A percentile compares a stretch with the other conserved stretches of the same genome.
These are phyloP conservation scores for Phialemoniopsis sp. DNA, from an alignment of 2,329 filamentous ascomycete genomes.

Conservation along the genomic window DNA sequence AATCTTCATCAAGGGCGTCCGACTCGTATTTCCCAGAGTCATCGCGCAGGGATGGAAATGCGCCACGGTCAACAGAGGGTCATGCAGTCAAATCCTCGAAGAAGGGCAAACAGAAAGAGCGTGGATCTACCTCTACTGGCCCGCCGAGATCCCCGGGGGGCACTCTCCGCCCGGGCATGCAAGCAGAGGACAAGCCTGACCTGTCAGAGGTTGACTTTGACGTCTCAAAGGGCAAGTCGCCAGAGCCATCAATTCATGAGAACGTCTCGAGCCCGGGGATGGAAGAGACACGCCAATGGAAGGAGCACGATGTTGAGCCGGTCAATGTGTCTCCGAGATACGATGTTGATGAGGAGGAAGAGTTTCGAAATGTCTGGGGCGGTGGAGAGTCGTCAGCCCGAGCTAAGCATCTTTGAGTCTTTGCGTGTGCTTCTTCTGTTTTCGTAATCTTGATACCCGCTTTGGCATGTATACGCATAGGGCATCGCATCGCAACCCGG, in stretches of 20 bases:
- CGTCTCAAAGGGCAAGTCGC: slow-evolving; percentile 5
- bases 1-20: slow-evolving; percentile 15
- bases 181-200: slow-evolving; percentile 4
- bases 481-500: too few species aligned
- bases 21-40: too few species aligned
- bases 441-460: not conserved
- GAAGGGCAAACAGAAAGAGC: slow-evolving; percentile 13
- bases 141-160: slow-evolving; percentile 3
- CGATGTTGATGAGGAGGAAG: slow-evolving; percentile 11
- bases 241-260: not conserved
- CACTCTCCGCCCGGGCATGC: not conserved
- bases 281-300: slow-evolving; percentile 14
- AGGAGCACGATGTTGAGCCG: slow-evolving; percentile 2
- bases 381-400: not conserved
- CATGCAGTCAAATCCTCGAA: slow-evolving; percentile 1
- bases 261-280: slow-evolving; percentile 1
- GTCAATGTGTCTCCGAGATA: slow-evolving; percentile 7
- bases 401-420: slow-evolving; percentile 2
- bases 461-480: too few species aligned
- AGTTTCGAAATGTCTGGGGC: slow-evolving; percentile 14
- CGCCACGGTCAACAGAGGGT: too few species aligned
- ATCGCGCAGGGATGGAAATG: too few species aligned
- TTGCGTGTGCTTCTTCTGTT: not conserved
- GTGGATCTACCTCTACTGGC: slow-evolving; percentile 1
- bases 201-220: slow-evolving; percentile 1